Conservation (phyloP, 108 stramenopile genomes). For the Stephanodiscus minutulus region DNA sequence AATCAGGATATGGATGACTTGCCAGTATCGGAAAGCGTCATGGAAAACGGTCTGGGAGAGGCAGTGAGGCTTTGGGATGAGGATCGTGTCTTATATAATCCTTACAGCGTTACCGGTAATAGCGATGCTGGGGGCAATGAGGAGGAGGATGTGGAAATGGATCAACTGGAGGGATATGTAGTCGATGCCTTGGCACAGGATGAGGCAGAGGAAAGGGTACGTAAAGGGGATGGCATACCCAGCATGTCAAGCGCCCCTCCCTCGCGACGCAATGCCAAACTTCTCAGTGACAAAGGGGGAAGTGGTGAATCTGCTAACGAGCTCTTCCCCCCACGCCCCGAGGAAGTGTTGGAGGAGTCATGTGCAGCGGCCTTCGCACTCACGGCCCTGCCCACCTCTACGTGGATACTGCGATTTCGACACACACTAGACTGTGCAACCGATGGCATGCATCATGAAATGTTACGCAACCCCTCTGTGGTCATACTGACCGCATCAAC, state of each 20-base stretch:
- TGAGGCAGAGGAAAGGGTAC: slow-evolving; percentile 22
- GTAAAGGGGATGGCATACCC: slow-evolving; percentile 29
- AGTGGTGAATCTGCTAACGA: slow-evolving; percentile 17
- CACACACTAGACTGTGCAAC: slow-evolving; percentile 72
- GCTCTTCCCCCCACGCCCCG: slow-evolving; percentile 18
- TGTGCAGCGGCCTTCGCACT: slow-evolving; percentile 67
- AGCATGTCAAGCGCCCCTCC: slow-evolving; percentile 26
- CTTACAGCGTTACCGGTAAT: slow-evolving; percentile 7
- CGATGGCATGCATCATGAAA: slow-evolving; percentile 51
- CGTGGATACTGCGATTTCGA: slow-evolving; percentile 74
- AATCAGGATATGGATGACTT: slow-evolving; percentile 22
- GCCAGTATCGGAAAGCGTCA: slow-evolving; percentile 20
- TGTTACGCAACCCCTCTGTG: slow-evolving; percentile 37
- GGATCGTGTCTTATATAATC: slow-evolving; percentile 13
- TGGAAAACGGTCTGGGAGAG: slow-evolving; percentile 48
- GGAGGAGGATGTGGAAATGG: slow-evolving; percentile 59
- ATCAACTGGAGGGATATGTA: slow-evolving; percentile 65
- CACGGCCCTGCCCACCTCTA: slow-evolving; percentile 63
- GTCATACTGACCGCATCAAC: slow-evolving; percentile 42
- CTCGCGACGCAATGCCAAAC: neutral
- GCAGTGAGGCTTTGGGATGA: slow-evolving; percentile 46
- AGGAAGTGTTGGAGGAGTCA: slow-evolving; percentile 51
- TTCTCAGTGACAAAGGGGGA: slow-evolving; percentile 11
- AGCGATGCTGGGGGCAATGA: slow-evolving; percentile 46
- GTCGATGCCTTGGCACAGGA: slow-evolving; percentile 33